phyloP scores from a whole-genome alignment of 179 eudicot genomes.

The Beta macrorhiza region DNA sequence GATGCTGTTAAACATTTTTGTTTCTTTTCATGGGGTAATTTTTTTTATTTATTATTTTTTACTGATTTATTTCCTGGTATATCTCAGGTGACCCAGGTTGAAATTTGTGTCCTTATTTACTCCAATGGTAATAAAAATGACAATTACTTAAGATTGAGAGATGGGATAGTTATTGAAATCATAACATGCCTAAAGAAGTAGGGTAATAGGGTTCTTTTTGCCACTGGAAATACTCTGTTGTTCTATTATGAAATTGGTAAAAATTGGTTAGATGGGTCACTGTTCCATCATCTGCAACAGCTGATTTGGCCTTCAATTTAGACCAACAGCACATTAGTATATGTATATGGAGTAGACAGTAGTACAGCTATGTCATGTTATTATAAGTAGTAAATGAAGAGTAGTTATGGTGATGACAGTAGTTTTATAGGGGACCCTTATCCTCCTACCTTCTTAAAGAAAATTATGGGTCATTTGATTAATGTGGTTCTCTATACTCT shows the following conservation, averaged over 20 bases:
- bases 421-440: constrained; percentile 15
- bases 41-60: not conserved
- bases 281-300: constrained; percentile 12
- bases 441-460: constrained; percentile 10
- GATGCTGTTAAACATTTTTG: not conserved
- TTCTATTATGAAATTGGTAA: constrained; percentile 5
- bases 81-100: constrained; percentile 9
- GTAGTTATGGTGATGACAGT: constrained; percentile 17
- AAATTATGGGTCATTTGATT: not conserved
- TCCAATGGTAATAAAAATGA: not conserved
- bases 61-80: not conserved
- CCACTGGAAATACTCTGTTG: constrained; percentile 8
- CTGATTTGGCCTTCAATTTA: constrained; percentile 22
- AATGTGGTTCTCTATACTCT: not conserved
- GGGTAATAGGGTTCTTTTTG: not conserved
- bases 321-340: not conserved
- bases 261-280: constrained; percentile 16
- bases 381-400: constrained; percentile 12
- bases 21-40: not conserved
- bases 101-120: not conserved
- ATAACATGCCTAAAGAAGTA: constrained; percentile 14
- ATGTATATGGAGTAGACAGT: not conserved
- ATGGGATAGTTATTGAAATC: not conserved
- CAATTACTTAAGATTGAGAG: not conserved
- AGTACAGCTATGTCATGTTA: constrained; percentile 12